Evolutionary conservation across 176 grass and related monocot species (phyloP).

Genomic region (Poa annua): DNA sequence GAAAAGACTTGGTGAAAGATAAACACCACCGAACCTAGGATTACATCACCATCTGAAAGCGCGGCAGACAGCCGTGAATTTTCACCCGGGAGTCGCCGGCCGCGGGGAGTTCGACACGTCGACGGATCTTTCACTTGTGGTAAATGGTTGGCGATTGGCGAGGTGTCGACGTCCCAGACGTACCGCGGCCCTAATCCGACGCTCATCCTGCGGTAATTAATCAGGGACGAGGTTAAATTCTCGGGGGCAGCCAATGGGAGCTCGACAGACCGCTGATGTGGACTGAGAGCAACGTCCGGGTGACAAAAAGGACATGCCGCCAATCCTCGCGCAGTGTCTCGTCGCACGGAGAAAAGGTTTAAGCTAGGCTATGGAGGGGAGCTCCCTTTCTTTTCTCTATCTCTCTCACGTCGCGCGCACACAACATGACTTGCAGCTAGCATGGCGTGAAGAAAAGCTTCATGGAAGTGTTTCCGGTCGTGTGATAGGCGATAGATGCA

Average conservation of each 20-base stretch:
- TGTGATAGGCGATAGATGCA: neutral
- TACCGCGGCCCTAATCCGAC: neutral
- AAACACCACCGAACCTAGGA: neutral
- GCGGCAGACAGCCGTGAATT: neutral
- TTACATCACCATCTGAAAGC: neutral
- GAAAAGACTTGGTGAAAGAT: neutral
- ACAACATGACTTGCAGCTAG: neutral
- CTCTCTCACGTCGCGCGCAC: neutral
- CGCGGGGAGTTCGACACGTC: conserved; percentile 28
- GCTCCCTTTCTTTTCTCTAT: neutral
- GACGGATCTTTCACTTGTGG: neutral
- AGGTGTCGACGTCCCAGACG: neutral
- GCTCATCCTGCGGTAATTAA: conserved; percentile 7
- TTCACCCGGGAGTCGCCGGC: neutral
- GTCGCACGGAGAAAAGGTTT: neutral
- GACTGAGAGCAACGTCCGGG: conserved; percentile 15
- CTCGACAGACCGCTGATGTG: conserved; percentile 41
- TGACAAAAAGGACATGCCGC: conserved; percentile 31
- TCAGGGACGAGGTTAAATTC: neutral
- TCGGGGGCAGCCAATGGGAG: conserved; percentile 23
- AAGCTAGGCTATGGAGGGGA: neutral
- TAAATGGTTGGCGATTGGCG: neutral
- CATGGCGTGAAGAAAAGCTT: neutral
- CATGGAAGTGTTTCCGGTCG: neutral
- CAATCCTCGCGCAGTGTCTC: neutral